Percentiles rank a stretch among this genome's conserved stretches.
Evolutionary conservation across 495 filamentous ascomycete genomes (phyloP).

Genomic region (Trichoderma gamsii): DNA sequence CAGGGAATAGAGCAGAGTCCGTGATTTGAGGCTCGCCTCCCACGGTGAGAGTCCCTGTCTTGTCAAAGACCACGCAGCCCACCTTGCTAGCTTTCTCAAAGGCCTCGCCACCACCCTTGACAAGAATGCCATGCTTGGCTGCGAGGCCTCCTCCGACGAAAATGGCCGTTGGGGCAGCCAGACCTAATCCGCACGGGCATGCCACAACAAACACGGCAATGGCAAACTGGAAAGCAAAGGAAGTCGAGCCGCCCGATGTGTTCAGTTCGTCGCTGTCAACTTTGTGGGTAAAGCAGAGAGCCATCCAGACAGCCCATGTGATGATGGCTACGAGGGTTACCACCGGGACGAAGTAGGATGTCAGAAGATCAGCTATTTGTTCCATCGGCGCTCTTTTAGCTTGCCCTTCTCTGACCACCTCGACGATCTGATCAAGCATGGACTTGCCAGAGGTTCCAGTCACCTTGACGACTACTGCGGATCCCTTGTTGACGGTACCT

Average conservation of each 20-base stretch:
- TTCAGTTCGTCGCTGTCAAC: constrained; percentile 65
- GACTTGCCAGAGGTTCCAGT: constrained; percentile 68
- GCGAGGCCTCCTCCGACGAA: constrained; percentile 88
- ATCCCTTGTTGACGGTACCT: constrained; percentile 78
- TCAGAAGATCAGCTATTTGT: constrained; percentile 74
- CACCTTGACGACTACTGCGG: constrained; percentile 62
- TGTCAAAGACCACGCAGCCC: constrained; percentile 89
- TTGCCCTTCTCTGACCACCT: constrained; percentile 86
- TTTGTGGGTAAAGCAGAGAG: constrained; percentile 61
- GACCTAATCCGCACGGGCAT: constrained; percentile 86
- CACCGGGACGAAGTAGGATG: constrained; percentile 81
- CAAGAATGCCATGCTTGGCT: constrained; percentile 81
- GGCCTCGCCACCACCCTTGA: constrained; percentile 92
- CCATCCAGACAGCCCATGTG: constrained; percentile 81
- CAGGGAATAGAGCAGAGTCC: constrained; percentile 54
- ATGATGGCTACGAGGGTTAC: constrained; percentile 74
- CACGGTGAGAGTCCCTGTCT: constrained; percentile 86
- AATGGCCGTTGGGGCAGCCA: constrained; percentile 88
- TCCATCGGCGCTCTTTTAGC: constrained; percentile 82
- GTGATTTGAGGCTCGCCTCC: constrained; percentile 77
- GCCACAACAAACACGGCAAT: constrained; percentile 94
- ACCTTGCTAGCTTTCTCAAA: constrained; percentile 88
- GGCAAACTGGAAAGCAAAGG: constrained; percentile 85
- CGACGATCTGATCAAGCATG: constrained; percentile 89
- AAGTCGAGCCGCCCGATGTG: constrained; percentile 69